phyloP scores from a whole-genome alignment of 208 protist species.

The Leishmania tropica region DNA sequence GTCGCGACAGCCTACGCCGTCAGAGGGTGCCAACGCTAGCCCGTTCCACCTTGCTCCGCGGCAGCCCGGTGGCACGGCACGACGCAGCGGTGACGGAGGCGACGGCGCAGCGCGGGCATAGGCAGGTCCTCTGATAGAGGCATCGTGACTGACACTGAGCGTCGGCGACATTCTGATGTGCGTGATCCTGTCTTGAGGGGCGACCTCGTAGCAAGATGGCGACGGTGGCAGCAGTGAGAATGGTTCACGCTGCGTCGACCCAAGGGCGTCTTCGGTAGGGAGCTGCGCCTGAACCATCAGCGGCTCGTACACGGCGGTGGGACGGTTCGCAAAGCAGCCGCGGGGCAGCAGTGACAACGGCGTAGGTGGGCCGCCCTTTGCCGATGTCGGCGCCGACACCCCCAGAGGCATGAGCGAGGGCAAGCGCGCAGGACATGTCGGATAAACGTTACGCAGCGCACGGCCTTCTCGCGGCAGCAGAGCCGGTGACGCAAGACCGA shows the following conservation, averaged over 20 bases:
- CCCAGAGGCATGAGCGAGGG: slow-evolving; percentile 8
- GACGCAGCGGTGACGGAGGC: background rate
- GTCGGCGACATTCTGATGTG: slow-evolving; percentile 11
- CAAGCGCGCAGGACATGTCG: background rate
- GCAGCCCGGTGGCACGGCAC: background rate
- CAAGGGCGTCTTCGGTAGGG: no score
- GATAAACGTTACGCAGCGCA: background rate
- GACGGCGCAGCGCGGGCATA: background rate
- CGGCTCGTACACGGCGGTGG: no score
- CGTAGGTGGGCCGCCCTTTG: background rate
- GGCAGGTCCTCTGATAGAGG: background rate
- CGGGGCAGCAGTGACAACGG: background rate
- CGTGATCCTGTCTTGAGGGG: background rate
- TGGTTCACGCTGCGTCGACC: no score
- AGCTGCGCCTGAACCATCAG: no score
- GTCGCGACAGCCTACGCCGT: background rate
- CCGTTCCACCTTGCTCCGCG: slow-evolving; percentile 4
- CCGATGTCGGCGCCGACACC: background rate
- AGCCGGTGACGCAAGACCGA: background rate
- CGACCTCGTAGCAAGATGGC: background rate
- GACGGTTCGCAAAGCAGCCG: no score
- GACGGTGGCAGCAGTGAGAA: background rate
- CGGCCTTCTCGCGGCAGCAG: background rate
- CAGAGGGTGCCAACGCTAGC: background rate
- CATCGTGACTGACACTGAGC: background rate